Evolutionary conservation across 2,329 filamentous ascomycete genomes (phyloP).

Genomic region (Cladosporium sp.): DNA sequence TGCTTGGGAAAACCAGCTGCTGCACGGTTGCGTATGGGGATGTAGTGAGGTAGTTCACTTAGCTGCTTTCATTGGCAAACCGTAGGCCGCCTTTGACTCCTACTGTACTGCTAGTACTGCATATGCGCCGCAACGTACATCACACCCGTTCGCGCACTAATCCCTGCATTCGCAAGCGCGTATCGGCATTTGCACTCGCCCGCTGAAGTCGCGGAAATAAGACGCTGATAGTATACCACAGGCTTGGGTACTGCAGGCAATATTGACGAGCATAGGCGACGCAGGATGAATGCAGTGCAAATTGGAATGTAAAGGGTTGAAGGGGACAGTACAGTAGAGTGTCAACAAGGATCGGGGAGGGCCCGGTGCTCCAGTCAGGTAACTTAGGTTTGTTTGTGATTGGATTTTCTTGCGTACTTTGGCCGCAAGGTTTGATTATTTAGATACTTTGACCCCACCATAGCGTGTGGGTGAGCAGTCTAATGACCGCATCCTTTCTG

Average conservation of each 20-base stretch:
- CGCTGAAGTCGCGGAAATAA: constrained; percentile 7
- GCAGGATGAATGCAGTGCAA: not conserved
- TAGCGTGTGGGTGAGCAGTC: not conserved
- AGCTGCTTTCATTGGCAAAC: not conserved
- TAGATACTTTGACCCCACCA: constrained; percentile 11
- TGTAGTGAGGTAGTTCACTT: not conserved
- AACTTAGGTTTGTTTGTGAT: not conserved
- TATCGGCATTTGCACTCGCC: not conserved
- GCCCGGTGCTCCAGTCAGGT: not conserved
- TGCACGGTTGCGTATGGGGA: not conserved
- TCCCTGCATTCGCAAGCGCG: constrained; percentile 1
- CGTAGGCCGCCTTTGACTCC: not conserved
- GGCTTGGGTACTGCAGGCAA: not conserved
- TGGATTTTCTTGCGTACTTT: constrained; percentile 1
- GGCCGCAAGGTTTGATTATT: constrained; percentile 10
- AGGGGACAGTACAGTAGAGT: not conserved
- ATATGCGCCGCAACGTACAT: constrained; percentile 6
- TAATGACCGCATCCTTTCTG: constrained; percentile 3
- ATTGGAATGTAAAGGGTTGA: not conserved
- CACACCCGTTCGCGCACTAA: constrained; percentile 2
- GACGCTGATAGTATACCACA: not conserved
- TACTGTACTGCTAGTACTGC: not conserved
- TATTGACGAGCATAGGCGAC: not conserved
- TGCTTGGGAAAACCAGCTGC: not conserved
- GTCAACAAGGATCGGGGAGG: constrained; percentile 4